These are phyloP conservation scores for Hirschfeldia incana DNA, from an alignment of 345 rosid genomes.

Conservation along the genomic window DNA sequence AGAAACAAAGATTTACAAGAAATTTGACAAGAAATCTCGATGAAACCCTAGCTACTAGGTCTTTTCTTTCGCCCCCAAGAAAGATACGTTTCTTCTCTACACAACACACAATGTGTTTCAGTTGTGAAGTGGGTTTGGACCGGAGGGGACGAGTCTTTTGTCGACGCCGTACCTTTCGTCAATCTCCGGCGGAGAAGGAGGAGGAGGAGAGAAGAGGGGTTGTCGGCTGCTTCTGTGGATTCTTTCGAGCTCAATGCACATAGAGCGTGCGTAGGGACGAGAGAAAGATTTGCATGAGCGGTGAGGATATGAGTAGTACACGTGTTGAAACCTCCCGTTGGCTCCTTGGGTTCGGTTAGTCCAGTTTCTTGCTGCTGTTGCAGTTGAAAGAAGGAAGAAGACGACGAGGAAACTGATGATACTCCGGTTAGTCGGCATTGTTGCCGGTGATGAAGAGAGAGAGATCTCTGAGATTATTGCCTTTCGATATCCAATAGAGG, in stretches of 20 bases:
- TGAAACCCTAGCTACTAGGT: not conserved
- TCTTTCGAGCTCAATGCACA: conserved; percentile 42
- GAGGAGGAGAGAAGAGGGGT: conserved; percentile 22
- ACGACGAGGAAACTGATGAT: not conserved
- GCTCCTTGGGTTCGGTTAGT: conserved; percentile 5
- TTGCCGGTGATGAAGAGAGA: conserved; percentile 8
- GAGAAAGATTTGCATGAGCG: conserved; percentile 39
- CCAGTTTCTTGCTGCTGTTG: not conserved
- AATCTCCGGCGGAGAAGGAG: conserved; percentile 47
- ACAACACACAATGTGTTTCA: conserved; percentile 2
- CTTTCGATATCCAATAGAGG: conserved; percentile 3
- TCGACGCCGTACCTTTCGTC: conserved; percentile 77
- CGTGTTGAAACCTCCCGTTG: conserved; percentile 20
- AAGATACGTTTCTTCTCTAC: not conserved
- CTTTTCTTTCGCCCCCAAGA: conserved; percentile 7
- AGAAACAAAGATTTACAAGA: conserved; percentile 18
- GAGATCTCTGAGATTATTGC: not conserved
- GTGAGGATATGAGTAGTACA: conserved; percentile 35
- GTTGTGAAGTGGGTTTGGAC: conserved; percentile 94
- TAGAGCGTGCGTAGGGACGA: conserved; percentile 40
- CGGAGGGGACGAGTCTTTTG: conserved; percentile 89
- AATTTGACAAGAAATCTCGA: conserved; percentile 16
- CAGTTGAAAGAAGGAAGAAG: conserved; percentile 16
- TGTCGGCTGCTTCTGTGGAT: conserved; percentile 36
- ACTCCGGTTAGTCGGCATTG: conserved; percentile 21